Evolutionary conservation across 2,329 filamentous ascomycete species (phyloP).

Genomic region (Neophaeococcomyces aloes): DNA sequence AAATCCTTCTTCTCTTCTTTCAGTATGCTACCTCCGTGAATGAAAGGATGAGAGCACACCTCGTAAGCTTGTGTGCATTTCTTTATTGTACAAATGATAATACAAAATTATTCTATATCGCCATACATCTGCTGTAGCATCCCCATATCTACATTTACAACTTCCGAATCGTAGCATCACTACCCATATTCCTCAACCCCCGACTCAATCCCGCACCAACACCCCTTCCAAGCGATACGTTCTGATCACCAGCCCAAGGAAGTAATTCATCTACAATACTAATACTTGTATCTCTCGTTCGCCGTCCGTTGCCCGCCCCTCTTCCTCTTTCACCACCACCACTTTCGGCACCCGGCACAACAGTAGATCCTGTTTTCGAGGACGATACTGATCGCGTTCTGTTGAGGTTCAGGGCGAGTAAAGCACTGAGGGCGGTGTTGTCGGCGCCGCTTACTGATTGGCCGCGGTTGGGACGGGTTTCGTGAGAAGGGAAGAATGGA

Average conservation of each 20-base stretch:
- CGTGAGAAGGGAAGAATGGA: neutral
- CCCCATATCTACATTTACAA: neutral
- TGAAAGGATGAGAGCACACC: too few relatives aligned
- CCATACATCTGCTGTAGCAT: neutral
- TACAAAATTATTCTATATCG: too few relatives aligned
- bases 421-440: constrained; percentile 14
- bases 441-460: constrained; percentile 7
- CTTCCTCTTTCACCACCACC: neutral
- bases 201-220: constrained; percentile 34
- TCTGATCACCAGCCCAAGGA: constrained; percentile 15
- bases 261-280: constrained; percentile 15
- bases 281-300: constrained; percentile 2
- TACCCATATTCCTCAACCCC: constrained; percentile 24
- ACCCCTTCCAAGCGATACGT: constrained; percentile 32
- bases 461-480: constrained; percentile 3
- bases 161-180: constrained; percentile 20
- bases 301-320: neutral
- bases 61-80: too few relatives aligned
- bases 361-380: neutral
- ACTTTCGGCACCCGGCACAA: neutral
- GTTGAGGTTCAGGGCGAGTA: constrained; percentile 14
- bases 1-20: too few relatives aligned
- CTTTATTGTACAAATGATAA: too few relatives aligned
- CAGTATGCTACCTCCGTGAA: too few relatives aligned
- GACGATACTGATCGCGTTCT: constrained; percentile 3